Evolutionary conservation across 2,329 filamentous ascomycete species (phyloP), one percentile per base, ranked within the genome.

Genomic region (Xylariaceae sp.): DNA sequence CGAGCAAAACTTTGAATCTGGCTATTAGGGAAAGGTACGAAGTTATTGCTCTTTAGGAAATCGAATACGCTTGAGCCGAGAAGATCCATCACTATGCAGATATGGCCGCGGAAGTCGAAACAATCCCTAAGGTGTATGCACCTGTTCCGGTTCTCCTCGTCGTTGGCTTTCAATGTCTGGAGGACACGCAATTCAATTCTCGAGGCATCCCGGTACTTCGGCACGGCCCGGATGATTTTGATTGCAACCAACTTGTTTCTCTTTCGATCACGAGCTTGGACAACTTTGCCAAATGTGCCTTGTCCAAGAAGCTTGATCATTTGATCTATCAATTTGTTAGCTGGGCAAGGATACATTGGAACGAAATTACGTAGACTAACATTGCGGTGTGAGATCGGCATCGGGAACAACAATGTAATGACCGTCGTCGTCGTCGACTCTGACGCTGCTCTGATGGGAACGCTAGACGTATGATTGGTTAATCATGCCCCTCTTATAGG

Each of bases 41-140:
- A 99, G 62, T 86, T 84, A 70, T 98, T 98, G 69, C 89, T 88
- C 78, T 99, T 99, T 46, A 99, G 81, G 67, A 99, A 99, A 75
- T 99, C 95, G 72, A 99, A 99, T 50, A 99, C 93, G 67, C 93
- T 98, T 70, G 97, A 93, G 46, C 93, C 93, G 29, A 98, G 84
- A 2, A 88, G 75, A 62, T 88, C 85, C 84, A 87, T 88, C 52
- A 88, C 85, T 57, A 88, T 88, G 80, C 95, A 99, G 65, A 99
- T 98, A 71, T 99, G 95, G 54, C 96, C 95, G 46, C 93, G 86
- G 77, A 91, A 99, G 75, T 99, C 95, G 76, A 99, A 99, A 74
- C 92, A 97, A 69, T 99, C 95, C 41, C 93, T 86, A 41, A 99
- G 80, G 73, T 99, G 95, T 63, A 99, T 99, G 76, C 95, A 99